Evolutionary conservation across 768 basidiomycete species (phyloP), one percentile per base, ranked within the genome.

Genomic region (Leccinum fibrillosum): DNA sequence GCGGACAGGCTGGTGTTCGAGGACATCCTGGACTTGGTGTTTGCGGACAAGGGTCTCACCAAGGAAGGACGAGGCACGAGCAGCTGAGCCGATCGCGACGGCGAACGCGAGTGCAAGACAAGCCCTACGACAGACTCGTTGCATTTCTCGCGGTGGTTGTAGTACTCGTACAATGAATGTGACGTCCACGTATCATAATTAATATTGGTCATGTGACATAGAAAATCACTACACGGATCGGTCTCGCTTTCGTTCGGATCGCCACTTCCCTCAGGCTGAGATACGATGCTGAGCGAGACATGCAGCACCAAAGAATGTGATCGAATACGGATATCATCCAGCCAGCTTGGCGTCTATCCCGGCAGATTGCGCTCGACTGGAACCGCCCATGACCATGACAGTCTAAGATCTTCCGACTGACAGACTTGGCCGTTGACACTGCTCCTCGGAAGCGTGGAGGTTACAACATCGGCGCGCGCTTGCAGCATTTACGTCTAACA

Each of bases 401-500:
- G 21, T 21, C 21, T 21, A 21, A 21, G 21, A 21, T 21, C 21
- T 21, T 21, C 21, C 21, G 21, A 21, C 23, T 23, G 23, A 9
- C 57, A 94, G 90, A 23, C 87, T 25, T 95, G 89, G 88, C 92
- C 93, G 12, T 76, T 94, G 55, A 88, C 89, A 1, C 86, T 89
- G 12, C 82, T 89, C 13, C 85, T 84, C 64, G 88, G 89, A 19
- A 92, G 15, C 23, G 3, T 23, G 64, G 78, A 19, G 92, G 92
- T 9, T 86, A 89, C 65, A 79, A 59, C 75, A 26, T 26, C 25
- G 25, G 25, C 25, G 25, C 25, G 23, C 23, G 23, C 23, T 26
- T 26, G 25, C 25, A 26, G 25, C 25, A 2, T 2, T 26, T 26
- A 1, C 25, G 1, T 21, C 21, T 21, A 21, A 21, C 21, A 21